Conservation (phyloP, 2,329 filamentous ascomycete species). For the Dactylellina leptospora region DNA sequence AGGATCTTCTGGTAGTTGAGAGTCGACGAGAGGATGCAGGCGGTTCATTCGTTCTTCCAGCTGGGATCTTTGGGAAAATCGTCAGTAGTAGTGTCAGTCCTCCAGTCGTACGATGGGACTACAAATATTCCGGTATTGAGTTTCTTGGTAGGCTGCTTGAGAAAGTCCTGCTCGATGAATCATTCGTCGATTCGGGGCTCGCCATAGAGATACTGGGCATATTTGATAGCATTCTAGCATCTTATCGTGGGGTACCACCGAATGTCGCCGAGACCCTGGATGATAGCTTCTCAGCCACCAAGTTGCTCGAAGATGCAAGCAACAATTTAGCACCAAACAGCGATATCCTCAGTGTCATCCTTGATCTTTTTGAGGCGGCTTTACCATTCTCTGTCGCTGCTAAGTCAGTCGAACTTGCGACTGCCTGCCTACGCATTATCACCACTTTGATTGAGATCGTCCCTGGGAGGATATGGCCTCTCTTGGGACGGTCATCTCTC, state of each 20-base stretch:
- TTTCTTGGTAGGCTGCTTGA: constrained; percentile 57
- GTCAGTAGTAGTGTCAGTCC: constrained; percentile 55
- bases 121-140: constrained; percentile 56
- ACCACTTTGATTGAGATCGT: constrained; percentile 75
- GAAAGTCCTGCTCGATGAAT: constrained; percentile 54
- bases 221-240: constrained; percentile 49
- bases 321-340: constrained; percentile 67
- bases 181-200: constrained; percentile 46
- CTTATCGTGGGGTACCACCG: constrained; percentile 31
- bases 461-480: constrained; percentile 88
- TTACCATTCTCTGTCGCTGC: constrained; percentile 65
- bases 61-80: constrained; percentile 55
- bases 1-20: constrained; percentile 72
- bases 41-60: constrained; percentile 55
- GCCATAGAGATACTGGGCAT: constrained; percentile 57
- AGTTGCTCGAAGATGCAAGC: constrained; percentile 68
- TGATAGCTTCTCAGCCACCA: constrained; percentile 38
- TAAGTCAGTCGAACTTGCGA: constrained; percentile 72
- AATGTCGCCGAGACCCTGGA: constrained; percentile 58
- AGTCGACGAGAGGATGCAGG: constrained; percentile 60
- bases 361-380: constrained; percentile 78
- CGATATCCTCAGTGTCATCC: constrained; percentile 82
- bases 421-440: constrained; percentile 83
- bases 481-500: constrained; percentile 81
- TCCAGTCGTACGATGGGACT: constrained; percentile 56